A percentile compares a stretch with the other conserved stretches of the same genome.
Evolutionary conservation across 768 basidiomycete genomes (phyloP).

Genomic region (Hygrophorus pudorinus): DNA sequence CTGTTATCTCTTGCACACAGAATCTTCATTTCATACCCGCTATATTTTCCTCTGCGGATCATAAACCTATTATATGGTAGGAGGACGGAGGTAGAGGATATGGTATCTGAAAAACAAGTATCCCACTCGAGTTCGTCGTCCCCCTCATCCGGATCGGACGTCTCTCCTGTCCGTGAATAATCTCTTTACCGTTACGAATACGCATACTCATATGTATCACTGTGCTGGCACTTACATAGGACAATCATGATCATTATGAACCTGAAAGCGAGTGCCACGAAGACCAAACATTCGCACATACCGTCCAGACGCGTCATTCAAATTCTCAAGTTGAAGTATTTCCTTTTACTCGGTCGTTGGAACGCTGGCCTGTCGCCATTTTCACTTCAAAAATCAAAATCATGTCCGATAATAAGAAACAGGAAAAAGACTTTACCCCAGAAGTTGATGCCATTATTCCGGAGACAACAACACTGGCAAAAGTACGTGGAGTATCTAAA

Average conservation of each 20-base stretch:
- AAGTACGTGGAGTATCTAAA: conserved; percentile 38
- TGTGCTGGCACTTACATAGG: conserved; percentile 29
- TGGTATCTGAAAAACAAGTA: conserved; percentile 15
- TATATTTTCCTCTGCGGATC: conserved; percentile 38
- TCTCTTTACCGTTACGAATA: conserved; percentile 24
- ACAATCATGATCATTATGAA: conserved; percentile 18
- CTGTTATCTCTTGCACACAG: conserved; percentile 40
- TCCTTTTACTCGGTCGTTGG: conserved; percentile 1
- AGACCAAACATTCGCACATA: conserved; percentile 34
- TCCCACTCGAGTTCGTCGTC: conserved; percentile 8
- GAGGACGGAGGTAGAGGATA: background rate
- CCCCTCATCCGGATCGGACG: conserved; percentile 17
- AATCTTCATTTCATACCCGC: conserved; percentile 37
- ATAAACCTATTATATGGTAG: conserved; percentile 11
- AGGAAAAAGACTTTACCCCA: conserved; percentile 77
- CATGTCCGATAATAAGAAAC: conserved; percentile 77
- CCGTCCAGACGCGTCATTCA: conserved; percentile 55
- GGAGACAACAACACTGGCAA: conserved; percentile 54
- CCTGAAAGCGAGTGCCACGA: conserved; percentile 9
- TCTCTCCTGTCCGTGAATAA: conserved; percentile 39
- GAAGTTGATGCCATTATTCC: conserved; percentile 75
- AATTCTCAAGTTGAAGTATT: conserved; percentile 6
- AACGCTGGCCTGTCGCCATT: conserved; percentile 19
- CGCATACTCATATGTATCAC: conserved; percentile 28
- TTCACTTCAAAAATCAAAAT: conserved; percentile 31